Conservation (phyloP, 73 alveolate genomes). For the Paramecium tetraurelia region DNA sequence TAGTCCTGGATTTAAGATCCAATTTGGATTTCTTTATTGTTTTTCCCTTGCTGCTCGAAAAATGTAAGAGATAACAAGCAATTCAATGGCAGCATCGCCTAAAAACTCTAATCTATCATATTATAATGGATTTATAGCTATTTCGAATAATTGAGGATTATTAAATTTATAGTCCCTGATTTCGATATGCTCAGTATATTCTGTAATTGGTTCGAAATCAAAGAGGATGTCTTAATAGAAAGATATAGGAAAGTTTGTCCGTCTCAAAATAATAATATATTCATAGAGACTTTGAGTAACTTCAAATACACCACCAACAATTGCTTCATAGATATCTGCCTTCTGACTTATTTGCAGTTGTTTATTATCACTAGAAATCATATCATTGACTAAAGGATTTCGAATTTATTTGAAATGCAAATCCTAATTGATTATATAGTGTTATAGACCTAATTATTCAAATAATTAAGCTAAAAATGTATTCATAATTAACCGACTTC, state of each 20-base stretch:
- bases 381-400: constrained; percentile 5
- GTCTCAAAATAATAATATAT: neutral
- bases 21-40: neutral
- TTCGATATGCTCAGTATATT: neutral
- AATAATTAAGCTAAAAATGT: neutral
- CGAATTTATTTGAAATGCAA: constrained; percentile 11
- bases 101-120: constrained; percentile 35
- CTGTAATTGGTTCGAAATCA: neutral
- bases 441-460: neutral
- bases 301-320: neutral
- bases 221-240: neutral
- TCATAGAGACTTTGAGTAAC: neutral
- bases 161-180: neutral
- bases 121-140: neutral
- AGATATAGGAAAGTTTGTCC: constrained; percentile 6
- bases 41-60: neutral
- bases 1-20: neutral
- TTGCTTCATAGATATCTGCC: constrained; percentile 44
- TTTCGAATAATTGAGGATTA: neutral
- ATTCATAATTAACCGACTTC: constrained; percentile 12
- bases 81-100: constrained; percentile 49
- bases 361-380: neutral
- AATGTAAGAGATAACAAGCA: neutral
- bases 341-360: neutral
- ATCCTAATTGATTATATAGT: neutral